Percentiles rank a stretch among this genome's conserved stretches.
Conservation (phyloP, 306 rosid species). For the Datisca glomerata region DNA sequence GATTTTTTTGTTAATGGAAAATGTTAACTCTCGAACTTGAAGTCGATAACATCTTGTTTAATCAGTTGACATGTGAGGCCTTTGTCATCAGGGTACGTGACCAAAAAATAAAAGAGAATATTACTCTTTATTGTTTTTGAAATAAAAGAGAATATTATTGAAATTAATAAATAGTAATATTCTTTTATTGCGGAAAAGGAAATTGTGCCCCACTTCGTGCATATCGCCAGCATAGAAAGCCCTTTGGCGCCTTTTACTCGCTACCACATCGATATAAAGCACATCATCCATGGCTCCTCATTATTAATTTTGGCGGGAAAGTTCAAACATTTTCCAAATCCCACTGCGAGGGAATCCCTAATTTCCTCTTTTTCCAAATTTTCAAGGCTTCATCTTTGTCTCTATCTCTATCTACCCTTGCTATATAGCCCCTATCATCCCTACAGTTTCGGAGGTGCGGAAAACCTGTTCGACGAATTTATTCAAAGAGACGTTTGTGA, state of each 20-base stretch:
- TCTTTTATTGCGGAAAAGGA: too few relatives aligned
- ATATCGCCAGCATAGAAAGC: too few relatives aligned
- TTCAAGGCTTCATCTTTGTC: background rate
- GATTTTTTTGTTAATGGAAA: too few relatives aligned
- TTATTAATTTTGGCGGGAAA: constrained; percentile 20
- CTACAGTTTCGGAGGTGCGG: constrained; percentile 1
- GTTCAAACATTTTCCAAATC: constrained; percentile 7
- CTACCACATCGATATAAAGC: background rate
- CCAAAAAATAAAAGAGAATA: too few relatives aligned
- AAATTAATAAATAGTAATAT: too few relatives aligned
- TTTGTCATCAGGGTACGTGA: too few relatives aligned
- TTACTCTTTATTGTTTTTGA: too few relatives aligned
- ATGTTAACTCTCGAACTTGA: too few relatives aligned
- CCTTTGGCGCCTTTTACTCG: background rate
- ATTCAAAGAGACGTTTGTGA: background rate
- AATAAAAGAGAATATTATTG: too few relatives aligned
- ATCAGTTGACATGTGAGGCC: too few relatives aligned
- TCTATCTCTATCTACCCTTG: background rate
- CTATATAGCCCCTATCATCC: constrained; percentile 6
- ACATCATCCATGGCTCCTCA: background rate
- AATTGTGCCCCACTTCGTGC: too few relatives aligned
- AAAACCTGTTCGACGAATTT: constrained; percentile 41
- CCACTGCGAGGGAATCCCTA: constrained; percentile 55
- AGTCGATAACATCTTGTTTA: too few relatives aligned
- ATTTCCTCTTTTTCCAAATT: constrained; percentile 1